phyloP scores from a whole-genome alignment of 257 asterid species.

The Salvia miltiorrhiza region DNA sequence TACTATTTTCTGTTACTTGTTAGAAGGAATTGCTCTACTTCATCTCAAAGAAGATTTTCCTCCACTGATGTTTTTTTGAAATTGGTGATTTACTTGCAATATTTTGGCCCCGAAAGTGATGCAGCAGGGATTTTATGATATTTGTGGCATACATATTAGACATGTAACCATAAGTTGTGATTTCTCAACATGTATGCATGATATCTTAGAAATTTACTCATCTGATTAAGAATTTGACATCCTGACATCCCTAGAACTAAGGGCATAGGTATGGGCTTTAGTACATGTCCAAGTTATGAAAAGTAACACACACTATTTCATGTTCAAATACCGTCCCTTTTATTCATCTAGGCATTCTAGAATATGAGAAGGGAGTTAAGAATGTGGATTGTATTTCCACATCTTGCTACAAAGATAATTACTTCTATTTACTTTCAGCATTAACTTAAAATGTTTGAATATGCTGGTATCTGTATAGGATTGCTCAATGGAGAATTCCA shows the following conservation, averaged over 20 bases:
- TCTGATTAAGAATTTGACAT: neutral
- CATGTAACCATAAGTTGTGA: neutral
- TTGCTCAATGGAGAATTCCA: constrained; percentile 44
- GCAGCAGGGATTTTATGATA: neutral
- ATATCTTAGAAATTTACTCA: neutral
- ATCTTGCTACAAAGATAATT: neutral
- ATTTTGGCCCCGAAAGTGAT: neutral
- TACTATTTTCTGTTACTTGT: neutral
- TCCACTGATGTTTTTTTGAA: neutral
- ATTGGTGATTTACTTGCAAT: neutral
- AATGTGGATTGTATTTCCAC: neutral
- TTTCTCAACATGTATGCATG: neutral
- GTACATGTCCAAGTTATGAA: neutral
- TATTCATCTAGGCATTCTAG: constrained; percentile 3
- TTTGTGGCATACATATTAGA: neutral
- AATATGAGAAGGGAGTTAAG: neutral
- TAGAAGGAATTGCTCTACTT: neutral
- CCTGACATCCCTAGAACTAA: neutral
- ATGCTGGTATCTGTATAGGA: constrained; percentile 42
- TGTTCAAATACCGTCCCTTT: constrained; percentile 3
- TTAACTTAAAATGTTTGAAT: neutral
- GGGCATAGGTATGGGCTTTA: neutral
- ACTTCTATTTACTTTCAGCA: neutral
- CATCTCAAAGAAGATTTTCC: neutral
- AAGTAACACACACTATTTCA: neutral